phyloP scores from a whole-genome alignment of 192 early-diverging fungal species.

The Podila minutissima region DNA sequence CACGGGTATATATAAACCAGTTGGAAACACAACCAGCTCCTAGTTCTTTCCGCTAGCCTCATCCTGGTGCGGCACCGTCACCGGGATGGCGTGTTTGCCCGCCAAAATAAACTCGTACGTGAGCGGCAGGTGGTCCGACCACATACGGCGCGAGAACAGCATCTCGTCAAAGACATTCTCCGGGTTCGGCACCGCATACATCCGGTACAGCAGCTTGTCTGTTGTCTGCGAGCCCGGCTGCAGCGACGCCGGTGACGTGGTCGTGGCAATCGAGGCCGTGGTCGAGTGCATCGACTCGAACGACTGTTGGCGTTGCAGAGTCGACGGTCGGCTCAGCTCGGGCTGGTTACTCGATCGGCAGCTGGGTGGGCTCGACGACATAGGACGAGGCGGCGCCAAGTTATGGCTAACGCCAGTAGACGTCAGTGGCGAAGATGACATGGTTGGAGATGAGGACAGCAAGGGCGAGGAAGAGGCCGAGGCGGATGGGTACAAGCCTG shows the following conservation, averaged over 20 bases:
- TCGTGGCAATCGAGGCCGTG: neutral
- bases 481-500: constrained; percentile 7
- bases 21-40: too few relatives aligned
- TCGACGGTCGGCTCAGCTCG: neutral
- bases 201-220: constrained; percentile 38
- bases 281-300: constrained; percentile 11
- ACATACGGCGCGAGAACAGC: constrained; percentile 47
- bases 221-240: constrained; percentile 24
- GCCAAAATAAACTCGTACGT: constrained; percentile 50
- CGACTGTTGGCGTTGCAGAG: constrained; percentile 9
- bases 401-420: neutral
- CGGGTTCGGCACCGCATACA: constrained; percentile 35
- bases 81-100: constrained; percentile 49
- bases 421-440: neutral
- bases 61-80: constrained; percentile 5
- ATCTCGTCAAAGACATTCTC: constrained; percentile 51
- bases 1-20: too few relatives aligned
- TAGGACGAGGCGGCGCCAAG: neutral
- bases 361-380: neutral
- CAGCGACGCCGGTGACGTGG: constrained; percentile 18
- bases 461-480: neutral
- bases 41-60: too few relatives aligned
- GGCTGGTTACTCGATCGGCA: neutral
- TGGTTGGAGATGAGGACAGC: constrained; percentile 1
- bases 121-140: constrained; percentile 48